A percentile compares a stretch with the other conserved stretches of the same genome.
These are phyloP conservation scores for Boletus mariae DNA, from an alignment of 1,284 basidiomycete genomes.

Conservation along the genomic window DNA sequence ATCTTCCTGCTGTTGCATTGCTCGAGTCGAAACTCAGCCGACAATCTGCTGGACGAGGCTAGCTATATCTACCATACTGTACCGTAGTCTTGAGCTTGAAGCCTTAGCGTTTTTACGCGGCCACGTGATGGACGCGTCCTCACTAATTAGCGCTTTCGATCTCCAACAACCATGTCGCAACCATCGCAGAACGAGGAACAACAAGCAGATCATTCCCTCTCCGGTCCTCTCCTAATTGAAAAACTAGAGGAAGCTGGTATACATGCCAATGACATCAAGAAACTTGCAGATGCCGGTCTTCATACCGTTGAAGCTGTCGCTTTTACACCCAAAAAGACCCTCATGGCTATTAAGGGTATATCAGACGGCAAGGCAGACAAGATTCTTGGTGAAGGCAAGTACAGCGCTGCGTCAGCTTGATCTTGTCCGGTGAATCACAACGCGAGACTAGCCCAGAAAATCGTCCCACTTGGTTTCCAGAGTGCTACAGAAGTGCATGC, in stretches of 20 bases:
- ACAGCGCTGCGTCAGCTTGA: not conserved
- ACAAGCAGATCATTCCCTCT: constrained; percentile 55
- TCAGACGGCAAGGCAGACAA: constrained; percentile 98
- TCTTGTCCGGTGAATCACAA: constrained; percentile 6
- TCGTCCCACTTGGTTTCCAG: constrained; percentile 96
- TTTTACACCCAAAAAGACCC: constrained; percentile 93
- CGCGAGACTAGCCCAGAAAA: constrained; percentile 74
- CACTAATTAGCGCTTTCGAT: not conserved
- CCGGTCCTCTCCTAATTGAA: constrained; percentile 77
- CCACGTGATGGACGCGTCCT: constrained; percentile 34
- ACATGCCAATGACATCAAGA: constrained; percentile 90
- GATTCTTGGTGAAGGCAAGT: constrained; percentile 85
- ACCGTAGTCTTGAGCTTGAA: constrained; percentile 10
- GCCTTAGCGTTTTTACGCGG: constrained; percentile 12
- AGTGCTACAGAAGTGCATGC: constrained; percentile 98
- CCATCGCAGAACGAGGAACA: constrained; percentile 45
- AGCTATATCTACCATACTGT: constrained; percentile 1
- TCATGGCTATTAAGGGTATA: constrained; percentile 94
- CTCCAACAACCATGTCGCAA: constrained; percentile 44
- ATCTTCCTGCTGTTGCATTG: constrained; percentile 66
- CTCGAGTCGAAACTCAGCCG: constrained; percentile 57
- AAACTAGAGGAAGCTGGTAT: constrained; percentile 93
- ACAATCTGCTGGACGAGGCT: constrained; percentile 4
- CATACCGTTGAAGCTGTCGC: constrained; percentile 96
- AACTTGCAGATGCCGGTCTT: constrained; percentile 89